Evolutionary conservation across 2,329 filamentous ascomycete genomes (phyloP).

Genomic region (Ceratocystis eucalypticola): DNA sequence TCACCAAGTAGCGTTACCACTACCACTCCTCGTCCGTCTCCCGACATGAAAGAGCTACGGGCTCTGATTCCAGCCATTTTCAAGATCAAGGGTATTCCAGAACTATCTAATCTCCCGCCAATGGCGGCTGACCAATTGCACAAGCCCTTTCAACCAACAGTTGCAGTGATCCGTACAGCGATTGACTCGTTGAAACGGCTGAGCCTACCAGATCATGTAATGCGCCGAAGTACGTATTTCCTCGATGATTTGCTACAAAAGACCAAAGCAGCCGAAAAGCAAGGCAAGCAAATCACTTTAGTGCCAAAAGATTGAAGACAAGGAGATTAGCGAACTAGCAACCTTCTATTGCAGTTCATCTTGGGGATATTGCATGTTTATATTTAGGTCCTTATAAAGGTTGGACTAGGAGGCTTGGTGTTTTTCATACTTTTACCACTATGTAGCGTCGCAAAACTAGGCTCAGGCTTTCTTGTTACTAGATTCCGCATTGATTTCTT

Average conservation of each 20-base stretch:
- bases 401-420: no score
- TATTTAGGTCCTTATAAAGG: no score
- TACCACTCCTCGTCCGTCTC: neutral
- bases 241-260: conserved; percentile 14
- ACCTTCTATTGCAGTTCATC: neutral
- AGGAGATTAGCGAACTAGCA: neutral
- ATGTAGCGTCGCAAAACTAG: neutral
- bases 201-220: neutral
- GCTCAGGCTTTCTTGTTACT: neutral
- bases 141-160: conserved; percentile 1
- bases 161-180: conserved; percentile 11
- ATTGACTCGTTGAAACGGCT: conserved; percentile 10
- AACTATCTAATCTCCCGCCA: neutral
- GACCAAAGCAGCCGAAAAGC: conserved; percentile 5
- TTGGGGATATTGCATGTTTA: neutral
- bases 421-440: no score
- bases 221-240: conserved; percentile 3
- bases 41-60: conserved; percentile 9
- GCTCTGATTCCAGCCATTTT: conserved; percentile 10
- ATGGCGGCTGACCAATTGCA: neutral
- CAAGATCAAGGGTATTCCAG: neutral
- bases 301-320: neutral
- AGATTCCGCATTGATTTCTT: neutral
- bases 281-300: conserved; percentile 9
- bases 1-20: neutral